Evolutionary conservation across 2,329 filamentous ascomycete genomes (phyloP), one percentile per base, ranked within the genome.

Genomic region (Nemania abortiva): DNA sequence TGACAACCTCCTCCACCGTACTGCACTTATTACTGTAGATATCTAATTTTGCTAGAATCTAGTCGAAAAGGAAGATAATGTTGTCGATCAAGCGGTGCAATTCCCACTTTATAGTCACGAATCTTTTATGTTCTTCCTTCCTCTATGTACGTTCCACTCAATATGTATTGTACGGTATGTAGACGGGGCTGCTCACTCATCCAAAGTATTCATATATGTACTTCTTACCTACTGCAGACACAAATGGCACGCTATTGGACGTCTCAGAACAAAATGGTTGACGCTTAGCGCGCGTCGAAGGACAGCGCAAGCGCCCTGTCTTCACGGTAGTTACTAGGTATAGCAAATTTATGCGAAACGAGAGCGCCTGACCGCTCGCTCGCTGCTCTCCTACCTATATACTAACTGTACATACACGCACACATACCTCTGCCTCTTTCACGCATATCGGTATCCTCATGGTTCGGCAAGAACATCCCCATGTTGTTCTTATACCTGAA

Each of bases 1-100:
- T 18, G 24, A 29, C 13, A 29, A 22, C 22, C 24, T 52, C 2
- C 22, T 52, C 2, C 22, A 15, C 11, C 15, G 24, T 29, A 18
- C 4, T 18, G 49, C 45, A 27, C 57, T 49, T 62, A 62, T 53
- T 42, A 53, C 34, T 53, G 47, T 52, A 53, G 22, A 61, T 53
- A 27, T n/a, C n/a, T n/a, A n/a, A n/a, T 9, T 18, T 27, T 37
- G 18, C 42, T 42, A 6, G 42, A 20, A 47, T 6, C 18, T 9
- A 10, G 42, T 20, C 18, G n/a, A 18, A 47, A 47, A 27, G 45
- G n/a, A 60, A 45, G 47, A 39, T n/a, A 15, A 52, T 52, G 20
- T 13, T 47, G 42, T 47, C 42, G 42, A 47, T 47, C 42, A 20
- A 10, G 11, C 11, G 18, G 13, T 11, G 18, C 13, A 42, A 42